Percentiles rank a stretch among this genome's conserved stretches.
Conservation (phyloP, 345 rosid species). For the Alliaria petiolata region DNA sequence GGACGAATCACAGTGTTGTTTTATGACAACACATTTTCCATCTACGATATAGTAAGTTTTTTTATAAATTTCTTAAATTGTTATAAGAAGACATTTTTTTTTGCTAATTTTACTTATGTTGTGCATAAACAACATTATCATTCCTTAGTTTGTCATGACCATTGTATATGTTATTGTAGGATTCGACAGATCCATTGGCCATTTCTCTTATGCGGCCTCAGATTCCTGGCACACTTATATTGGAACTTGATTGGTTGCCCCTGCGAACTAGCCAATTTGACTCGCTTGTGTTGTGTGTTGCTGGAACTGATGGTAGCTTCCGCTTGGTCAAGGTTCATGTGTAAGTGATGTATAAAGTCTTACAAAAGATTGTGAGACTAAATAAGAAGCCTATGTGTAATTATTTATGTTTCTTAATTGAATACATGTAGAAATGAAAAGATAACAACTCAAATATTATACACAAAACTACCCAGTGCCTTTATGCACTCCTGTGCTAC, state of each 20-base stretch:
- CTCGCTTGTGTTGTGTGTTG: slow-evolving; percentile 69
- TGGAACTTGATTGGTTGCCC: slow-evolving; percentile 89
- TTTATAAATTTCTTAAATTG: neutral
- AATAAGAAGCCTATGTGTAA: neutral
- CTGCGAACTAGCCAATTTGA: slow-evolving; percentile 60
- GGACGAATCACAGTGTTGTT: slow-evolving; percentile 81
- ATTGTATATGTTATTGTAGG: slow-evolving; percentile 42
- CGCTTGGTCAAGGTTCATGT: slow-evolving; percentile 71
- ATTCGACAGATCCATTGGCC: slow-evolving; percentile 79
- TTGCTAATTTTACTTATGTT: neutral
- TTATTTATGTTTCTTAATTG: neutral
- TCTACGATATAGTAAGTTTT: slow-evolving; percentile 78
- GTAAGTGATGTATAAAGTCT: slow-evolving; percentile 42
- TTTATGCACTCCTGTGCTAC: slow-evolving; percentile 65
- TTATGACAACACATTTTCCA: slow-evolving; percentile 77
- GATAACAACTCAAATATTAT: slow-evolving; percentile 35
- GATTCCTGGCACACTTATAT: slow-evolving; percentile 78
- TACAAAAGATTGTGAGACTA: neutral
- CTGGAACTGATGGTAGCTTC: slow-evolving; percentile 90
- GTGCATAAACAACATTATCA: neutral
- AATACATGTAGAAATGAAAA: slow-evolving; percentile 53
- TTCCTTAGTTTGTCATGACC: neutral
- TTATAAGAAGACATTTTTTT: neutral
- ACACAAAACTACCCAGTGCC: slow-evolving; percentile 57
- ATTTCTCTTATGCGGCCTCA: slow-evolving; percentile 82